These are phyloP conservation scores for Podospora tetraspora DNA, from an alignment of 495 filamentous ascomycete genomes.

Conservation along the genomic window DNA sequence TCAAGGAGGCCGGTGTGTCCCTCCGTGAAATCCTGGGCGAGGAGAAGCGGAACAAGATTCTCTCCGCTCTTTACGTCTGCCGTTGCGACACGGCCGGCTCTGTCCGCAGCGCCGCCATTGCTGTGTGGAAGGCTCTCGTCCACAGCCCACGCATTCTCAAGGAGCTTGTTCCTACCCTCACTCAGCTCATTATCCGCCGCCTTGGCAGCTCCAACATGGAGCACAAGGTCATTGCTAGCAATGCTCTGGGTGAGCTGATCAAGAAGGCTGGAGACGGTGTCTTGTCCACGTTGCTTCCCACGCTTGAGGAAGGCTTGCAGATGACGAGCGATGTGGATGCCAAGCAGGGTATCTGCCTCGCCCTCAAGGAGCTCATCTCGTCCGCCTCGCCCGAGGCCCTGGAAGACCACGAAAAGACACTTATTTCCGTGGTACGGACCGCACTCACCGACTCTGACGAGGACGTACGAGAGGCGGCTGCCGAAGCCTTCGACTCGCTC, in stretches of 20 bases:
- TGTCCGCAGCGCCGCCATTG: constrained; percentile 83
- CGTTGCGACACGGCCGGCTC: constrained; percentile 93
- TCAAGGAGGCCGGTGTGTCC: constrained; percentile 80
- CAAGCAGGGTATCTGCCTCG: constrained; percentile 96
- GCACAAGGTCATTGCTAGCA: constrained; percentile 96
- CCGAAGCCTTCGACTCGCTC: constrained; percentile 91
- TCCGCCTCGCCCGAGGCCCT: constrained; percentile 86
- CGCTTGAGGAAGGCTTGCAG: constrained; percentile 87
- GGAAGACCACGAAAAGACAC: constrained; percentile 89
- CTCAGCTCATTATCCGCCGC: constrained; percentile 87
- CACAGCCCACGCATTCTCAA: constrained; percentile 88
- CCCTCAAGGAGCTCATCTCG: constrained; percentile 83
- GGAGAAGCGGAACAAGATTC: constrained; percentile 89
- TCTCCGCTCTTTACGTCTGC: constrained; percentile 94
- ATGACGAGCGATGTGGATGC: constrained; percentile 86
- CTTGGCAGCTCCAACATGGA: constrained; percentile 95
- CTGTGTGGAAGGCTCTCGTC: constrained; percentile 94
- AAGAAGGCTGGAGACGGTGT: constrained; percentile 94
- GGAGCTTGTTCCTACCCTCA: constrained; percentile 89
- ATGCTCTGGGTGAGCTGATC: constrained; percentile 92
- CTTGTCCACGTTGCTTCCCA: constrained; percentile 78
- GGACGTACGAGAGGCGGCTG: constrained; percentile 90
- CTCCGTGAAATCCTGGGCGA: constrained; percentile 89
- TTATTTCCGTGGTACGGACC: constrained; percentile 89
- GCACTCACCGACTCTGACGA: constrained; percentile 84